These are phyloP conservation scores for Apophysomyces elegans DNA, from an alignment of 371 early-diverging fungal genomes.

Conservation along the genomic window DNA sequence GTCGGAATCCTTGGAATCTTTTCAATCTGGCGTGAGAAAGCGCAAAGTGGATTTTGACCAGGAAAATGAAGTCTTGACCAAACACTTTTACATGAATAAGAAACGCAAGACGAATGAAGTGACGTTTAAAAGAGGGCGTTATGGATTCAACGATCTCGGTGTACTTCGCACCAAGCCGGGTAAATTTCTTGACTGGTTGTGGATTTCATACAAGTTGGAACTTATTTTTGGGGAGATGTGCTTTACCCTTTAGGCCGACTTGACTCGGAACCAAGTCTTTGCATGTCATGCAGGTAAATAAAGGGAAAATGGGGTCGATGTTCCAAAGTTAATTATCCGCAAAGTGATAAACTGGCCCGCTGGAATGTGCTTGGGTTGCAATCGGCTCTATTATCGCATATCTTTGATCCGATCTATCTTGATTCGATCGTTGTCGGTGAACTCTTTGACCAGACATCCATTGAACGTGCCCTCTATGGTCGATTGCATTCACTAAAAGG, in stretches of 20 bases:
- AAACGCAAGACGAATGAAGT: constrained; percentile 27
- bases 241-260: constrained; percentile 47
- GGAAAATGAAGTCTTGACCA: constrained; percentile 21
- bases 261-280: constrained; percentile 78
- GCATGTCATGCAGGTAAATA: constrained; percentile 82
- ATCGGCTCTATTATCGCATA: constrained; percentile 64
- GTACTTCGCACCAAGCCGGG: constrained; percentile 84
- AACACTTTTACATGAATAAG: constrained; percentile 42
- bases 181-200: constrained; percentile 11
- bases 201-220: not conserved
- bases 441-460: constrained; percentile 57
- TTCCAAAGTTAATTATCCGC: constrained; percentile 7
- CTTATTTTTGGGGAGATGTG: not conserved
- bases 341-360: constrained; percentile 83
- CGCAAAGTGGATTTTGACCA: constrained; percentile 24
- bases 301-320: not conserved
- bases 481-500: constrained; percentile 43
- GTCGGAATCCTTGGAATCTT: constrained; percentile 47
- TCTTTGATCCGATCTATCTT: constrained; percentile 73
- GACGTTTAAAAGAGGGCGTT: constrained; percentile 61
- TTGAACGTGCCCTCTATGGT: constrained; percentile 69
- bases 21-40: constrained; percentile 39
- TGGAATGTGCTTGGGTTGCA: constrained; percentile 85
- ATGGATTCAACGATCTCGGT: constrained; percentile 56
- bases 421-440: constrained; percentile 69